Percentiles rank a stretch among this genome's conserved stretches.
phyloP scores from a whole-genome alignment of 495 filamentous ascomycete species.

The Astrocystis sublimbata region DNA sequence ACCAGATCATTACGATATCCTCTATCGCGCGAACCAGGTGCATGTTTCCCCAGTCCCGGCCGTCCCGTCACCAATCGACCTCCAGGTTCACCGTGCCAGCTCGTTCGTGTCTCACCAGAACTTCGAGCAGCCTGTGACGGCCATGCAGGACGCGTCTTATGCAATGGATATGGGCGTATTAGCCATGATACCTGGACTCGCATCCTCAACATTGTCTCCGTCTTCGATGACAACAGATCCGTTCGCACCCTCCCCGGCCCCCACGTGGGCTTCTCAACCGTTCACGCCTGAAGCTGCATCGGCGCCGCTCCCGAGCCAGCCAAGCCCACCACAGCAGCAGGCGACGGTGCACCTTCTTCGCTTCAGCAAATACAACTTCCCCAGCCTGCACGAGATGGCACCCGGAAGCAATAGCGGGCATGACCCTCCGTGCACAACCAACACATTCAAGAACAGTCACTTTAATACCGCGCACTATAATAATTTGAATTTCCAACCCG shows the following conservation, averaged over 20 bases:
- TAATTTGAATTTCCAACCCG: slow-evolving; percentile 81
- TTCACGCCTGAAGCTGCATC: slow-evolving; percentile 32
- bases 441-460: slow-evolving; percentile 61
- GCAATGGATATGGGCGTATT: slow-evolving; percentile 43
- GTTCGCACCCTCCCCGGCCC: slow-evolving; percentile 42
- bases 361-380: slow-evolving; percentile 49
- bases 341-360: slow-evolving; percentile 41
- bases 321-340: slow-evolving; percentile 36
- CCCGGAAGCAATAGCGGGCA: slow-evolving; percentile 29
- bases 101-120: slow-evolving; percentile 40
- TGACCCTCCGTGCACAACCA: slow-evolving; percentile 55
- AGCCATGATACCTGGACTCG: slow-evolving; percentile 49
- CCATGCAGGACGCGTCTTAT: slow-evolving; percentile 37
- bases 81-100: slow-evolving; percentile 54
- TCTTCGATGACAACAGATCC: slow-evolving; percentile 36
- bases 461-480: slow-evolving; percentile 84
- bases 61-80: slow-evolving; percentile 46
- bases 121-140: slow-evolving; percentile 40
- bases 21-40: slow-evolving; percentile 62
- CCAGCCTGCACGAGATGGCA: slow-evolving; percentile 38
- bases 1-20: slow-evolving; percentile 88
- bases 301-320: slow-evolving; percentile 33
- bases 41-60: slow-evolving; percentile 48
- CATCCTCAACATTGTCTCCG: slow-evolving; percentile 27
- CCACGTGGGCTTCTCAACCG: slow-evolving; percentile 43